Conservation (phyloP, 306 rosid genomes). For the Medicago lupulina region DNA sequence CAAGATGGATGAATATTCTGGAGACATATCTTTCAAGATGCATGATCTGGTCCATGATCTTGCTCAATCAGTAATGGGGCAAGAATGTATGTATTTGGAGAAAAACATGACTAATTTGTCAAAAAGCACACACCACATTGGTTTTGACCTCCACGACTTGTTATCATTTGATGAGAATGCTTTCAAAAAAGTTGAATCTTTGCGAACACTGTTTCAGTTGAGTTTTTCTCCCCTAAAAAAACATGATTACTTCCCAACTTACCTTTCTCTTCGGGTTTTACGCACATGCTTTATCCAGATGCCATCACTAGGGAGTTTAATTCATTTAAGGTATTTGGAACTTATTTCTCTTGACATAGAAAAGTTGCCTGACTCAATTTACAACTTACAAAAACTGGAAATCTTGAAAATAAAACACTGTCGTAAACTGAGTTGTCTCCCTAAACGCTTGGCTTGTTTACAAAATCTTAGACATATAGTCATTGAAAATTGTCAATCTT, state of each 20-base stretch:
- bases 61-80: not conserved
- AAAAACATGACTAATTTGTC: not conserved
- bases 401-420: not conserved
- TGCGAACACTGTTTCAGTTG: not conserved
- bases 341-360: not conserved
- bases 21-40: not conserved
- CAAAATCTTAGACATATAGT: conserved; percentile 28
- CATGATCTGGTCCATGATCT: not conserved
- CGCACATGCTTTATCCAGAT: not conserved
- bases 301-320: not conserved
- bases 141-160: rapidly evolving
- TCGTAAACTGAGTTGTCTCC: not conserved
- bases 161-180: not conserved
- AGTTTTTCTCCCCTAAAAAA: too few species aligned
- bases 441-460: not conserved
- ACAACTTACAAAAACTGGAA: not conserved
- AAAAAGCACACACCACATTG: not conserved
- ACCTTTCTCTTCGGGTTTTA: not conserved
- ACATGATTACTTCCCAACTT: not conserved
- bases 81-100: not conserved
- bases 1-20: not conserved
- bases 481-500: rapidly evolving
- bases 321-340: not conserved
- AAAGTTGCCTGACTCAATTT: not conserved
- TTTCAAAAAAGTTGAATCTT: not conserved